Conservation (phyloP, 2,329 filamentous ascomycete species). For the Plenodomus lindquistii region DNA sequence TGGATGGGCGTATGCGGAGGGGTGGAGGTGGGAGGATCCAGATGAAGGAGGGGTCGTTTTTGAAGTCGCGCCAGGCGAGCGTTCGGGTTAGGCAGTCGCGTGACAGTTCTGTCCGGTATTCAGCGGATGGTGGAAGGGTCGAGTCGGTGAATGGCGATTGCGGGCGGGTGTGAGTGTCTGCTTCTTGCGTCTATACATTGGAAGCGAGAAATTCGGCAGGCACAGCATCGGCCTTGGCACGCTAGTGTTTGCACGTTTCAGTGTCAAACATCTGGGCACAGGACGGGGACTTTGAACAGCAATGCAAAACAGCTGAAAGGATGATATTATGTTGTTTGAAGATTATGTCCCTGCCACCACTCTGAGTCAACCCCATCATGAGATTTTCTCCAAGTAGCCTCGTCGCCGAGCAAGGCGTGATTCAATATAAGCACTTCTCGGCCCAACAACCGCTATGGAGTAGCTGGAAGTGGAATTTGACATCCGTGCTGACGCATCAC, state of each 20-base stretch:
- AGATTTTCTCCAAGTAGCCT: slow-evolving; percentile 23
- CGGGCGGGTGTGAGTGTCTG: slow-evolving; percentile 20
- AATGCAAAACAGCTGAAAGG: slow-evolving; percentile 67
- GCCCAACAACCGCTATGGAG: slow-evolving; percentile 87
- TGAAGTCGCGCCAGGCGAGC: slow-evolving; percentile 42
- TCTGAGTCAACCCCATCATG: slow-evolving; percentile 11
- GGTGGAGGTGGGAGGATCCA: slow-evolving; percentile 18
- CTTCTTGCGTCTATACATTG: slow-evolving; percentile 9
- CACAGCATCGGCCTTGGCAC: slow-evolving; percentile 17
- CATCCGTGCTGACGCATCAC: slow-evolving; percentile 79
- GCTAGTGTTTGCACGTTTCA: slow-evolving; percentile 21
- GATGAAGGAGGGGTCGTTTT: slow-evolving; percentile 20
- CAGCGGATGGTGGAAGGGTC: slow-evolving; percentile 14
- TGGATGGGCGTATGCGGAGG: slow-evolving; percentile 12
- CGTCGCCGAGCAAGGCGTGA: slow-evolving; percentile 35
- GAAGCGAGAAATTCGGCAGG: slow-evolving; percentile 32
- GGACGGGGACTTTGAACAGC: neutral
- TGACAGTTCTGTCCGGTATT: slow-evolving; percentile 13
- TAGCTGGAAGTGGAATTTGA: slow-evolving; percentile 96
- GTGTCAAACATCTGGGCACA: neutral
- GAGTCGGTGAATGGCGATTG: slow-evolving; percentile 16
- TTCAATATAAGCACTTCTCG: slow-evolving; percentile 83
- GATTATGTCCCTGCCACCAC: slow-evolving; percentile 26
- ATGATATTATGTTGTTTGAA: neutral
- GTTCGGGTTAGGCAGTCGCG: slow-evolving; percentile 28